These are phyloP conservation scores for Penicillium sp. DNA, from an alignment of 2,329 filamentous ascomycete species.

Conservation along the genomic window DNA sequence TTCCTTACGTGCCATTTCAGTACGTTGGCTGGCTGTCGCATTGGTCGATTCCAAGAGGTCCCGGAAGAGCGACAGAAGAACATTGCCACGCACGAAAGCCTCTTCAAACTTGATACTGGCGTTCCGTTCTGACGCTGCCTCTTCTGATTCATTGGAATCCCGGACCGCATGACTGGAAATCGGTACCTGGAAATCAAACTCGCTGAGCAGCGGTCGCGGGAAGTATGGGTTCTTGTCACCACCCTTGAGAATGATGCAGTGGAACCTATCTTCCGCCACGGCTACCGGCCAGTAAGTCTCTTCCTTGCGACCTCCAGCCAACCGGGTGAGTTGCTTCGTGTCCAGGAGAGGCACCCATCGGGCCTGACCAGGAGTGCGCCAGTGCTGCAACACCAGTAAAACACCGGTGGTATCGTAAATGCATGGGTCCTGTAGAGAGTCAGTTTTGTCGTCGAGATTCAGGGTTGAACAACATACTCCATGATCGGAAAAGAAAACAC, in stretches of 20 bases:
- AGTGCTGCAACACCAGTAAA: constrained; percentile 82
- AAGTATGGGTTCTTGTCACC: constrained; percentile 92
- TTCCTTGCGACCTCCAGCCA: constrained; percentile 79
- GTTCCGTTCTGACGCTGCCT: constrained; percentile 35
- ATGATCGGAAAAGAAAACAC: constrained; percentile 85
- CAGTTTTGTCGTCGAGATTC: neutral
- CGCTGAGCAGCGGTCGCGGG: constrained; percentile 81
- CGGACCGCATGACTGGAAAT: constrained; percentile 58
- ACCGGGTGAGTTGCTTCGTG: constrained; percentile 76
- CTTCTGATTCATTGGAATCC: constrained; percentile 36
- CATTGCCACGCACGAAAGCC: constrained; percentile 70
- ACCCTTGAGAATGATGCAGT: constrained; percentile 98
- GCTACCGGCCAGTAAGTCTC: constrained; percentile 96
- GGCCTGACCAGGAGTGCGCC: constrained; percentile 81
- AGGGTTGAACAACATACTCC: constrained; percentile 59
- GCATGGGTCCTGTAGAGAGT: constrained; percentile 70
- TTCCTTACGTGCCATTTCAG: constrained; percentile 68
- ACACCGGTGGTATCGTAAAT: constrained; percentile 94
- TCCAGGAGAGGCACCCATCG: constrained; percentile 91
- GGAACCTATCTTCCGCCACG: constrained; percentile 86
- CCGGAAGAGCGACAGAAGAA: constrained; percentile 71
- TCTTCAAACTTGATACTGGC: constrained; percentile 66
- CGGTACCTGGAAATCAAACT: constrained; percentile 90
- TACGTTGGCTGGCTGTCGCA: constrained; percentile 63
- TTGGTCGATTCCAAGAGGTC: constrained; percentile 71